Evolutionary conservation across 352 stramenopile species (phyloP), one percentile per base, ranked within the genome.

Genomic region (Phytophthora constricta): DNA sequence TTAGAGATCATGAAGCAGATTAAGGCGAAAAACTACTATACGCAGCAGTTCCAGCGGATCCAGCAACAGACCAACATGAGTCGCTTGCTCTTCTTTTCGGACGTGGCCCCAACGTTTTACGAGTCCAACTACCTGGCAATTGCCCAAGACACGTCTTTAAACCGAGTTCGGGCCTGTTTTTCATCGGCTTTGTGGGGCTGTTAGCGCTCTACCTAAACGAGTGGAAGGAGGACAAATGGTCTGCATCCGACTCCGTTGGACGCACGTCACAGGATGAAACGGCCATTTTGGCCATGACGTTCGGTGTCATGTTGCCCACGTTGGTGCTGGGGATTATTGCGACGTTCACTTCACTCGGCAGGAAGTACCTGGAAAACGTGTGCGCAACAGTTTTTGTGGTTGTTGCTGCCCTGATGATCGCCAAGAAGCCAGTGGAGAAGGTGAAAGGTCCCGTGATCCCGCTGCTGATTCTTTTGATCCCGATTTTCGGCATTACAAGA

Each of bases 401-500:
- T 47, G 79, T 93, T 23, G 76, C 80, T 1, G 59, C 50, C n/a
- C 62, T 74, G 31, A 90, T 93, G 82, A 91, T 93, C 59, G 79
- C 79, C 55, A 92, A 93, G 74, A 93, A 93, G 62, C 83, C 84
- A 5, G 70, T 93, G 20, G 81, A 91, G 37, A 88, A 91, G 33
- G 69, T 70, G 37, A 87, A 79, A 41, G 84, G 83, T 1, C 83
- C 86, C 14, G 65, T 93, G 3, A 89, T 93, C 25, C 86, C 86
- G 43, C 65, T 93, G 67, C 68, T 93, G n/a, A 89, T 93, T 49
- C 57, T 93, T 26, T 57, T 93, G n/a, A 91, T 93, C 20, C 86
- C 86, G 31, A 89, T 93, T 61, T 93, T 91, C 47, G 86, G 86
- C n/a, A 93, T 93, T 65, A 93, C 86, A 26, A 62, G 86, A 48